These are phyloP conservation scores for Lasiodiplodia citricola DNA, from an alignment of 2,329 filamentous ascomycete species.

Conservation along the genomic window DNA sequence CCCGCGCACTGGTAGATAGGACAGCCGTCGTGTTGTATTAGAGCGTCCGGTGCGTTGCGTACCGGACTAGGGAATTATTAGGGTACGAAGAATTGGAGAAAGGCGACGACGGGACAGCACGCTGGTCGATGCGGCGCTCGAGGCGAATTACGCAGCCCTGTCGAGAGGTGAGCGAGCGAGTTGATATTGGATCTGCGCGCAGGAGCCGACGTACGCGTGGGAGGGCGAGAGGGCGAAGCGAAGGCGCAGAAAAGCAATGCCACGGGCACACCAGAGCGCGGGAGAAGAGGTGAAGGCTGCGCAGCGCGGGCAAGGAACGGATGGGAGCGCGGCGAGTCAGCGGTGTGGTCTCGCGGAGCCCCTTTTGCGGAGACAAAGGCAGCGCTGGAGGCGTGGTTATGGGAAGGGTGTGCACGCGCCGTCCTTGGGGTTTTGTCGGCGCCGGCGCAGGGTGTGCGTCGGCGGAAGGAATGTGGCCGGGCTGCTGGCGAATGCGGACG, in stretches of 20 bases:
- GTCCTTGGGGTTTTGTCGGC: conserved; percentile 21
- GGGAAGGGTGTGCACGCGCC: conserved; percentile 16
- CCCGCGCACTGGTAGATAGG: conserved; percentile 76
- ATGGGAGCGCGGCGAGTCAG: conserved; percentile 23
- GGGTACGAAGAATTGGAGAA: conserved; percentile 29
- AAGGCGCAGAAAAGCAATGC: conserved; percentile 7
- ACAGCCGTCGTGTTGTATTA: conserved; percentile 79
- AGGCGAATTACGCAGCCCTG: conserved; percentile 27
- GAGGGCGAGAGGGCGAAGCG: conserved; percentile 3
- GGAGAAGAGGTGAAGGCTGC: conserved; percentile 25
- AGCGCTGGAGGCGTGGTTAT: conserved; percentile 19
- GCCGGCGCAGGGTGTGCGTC: conserved; percentile 23
- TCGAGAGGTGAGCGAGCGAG: conserved; percentile 28
- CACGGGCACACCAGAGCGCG: conserved; percentile 26
- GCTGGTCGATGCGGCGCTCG: conserved; percentile 33
- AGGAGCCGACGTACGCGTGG: conserved; percentile 25
- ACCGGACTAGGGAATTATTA: conserved; percentile 44
- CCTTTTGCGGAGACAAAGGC: conserved; percentile 24
- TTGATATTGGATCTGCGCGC: conserved; percentile 27
- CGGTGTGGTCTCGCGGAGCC: conserved; percentile 25
- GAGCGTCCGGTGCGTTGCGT: conserved; percentile 57
- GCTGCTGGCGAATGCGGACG: not conserved
- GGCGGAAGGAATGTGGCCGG: conserved; percentile 25
- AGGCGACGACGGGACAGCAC: conserved; percentile 33
- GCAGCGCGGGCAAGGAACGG: conserved; percentile 4